Base-by-base conservation (phyloP, 768 basidiomycete species). In the Tricholoma flavovirens region DNA sequence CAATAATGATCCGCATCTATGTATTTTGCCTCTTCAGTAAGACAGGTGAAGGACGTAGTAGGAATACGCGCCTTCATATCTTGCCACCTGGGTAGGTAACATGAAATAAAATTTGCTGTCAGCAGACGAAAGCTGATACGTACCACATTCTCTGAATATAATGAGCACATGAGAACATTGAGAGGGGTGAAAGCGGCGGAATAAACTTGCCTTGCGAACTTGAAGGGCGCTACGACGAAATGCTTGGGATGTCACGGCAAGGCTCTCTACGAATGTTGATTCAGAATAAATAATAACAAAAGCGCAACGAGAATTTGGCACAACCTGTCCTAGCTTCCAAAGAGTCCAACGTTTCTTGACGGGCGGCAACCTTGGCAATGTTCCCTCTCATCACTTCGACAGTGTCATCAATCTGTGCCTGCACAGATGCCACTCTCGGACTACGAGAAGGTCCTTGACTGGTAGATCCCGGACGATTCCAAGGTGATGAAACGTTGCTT, bases 351-450 rank as follows among this genome's bases (percentile, higher is more conserved):
- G 89, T 71, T 73, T 98, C 96, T 63, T 95, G 94, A 64, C 96
- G 75, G 75, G 97, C 93, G 14, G 92, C 87, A 12, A 94, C 88
- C 70, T 91, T 90, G 58, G 83, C 87, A 66, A 98, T 95, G 73
- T 98, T 99, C 59, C 94, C 91, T 68, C 91, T 81, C 97, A 98
- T 97, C 65, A 97, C 90, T 36, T 84, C 88, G 48, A 97, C 93
- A 32, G 97, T 98, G 69, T 91, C 87, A 69, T 97, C 92, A 60
- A 98, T 95, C 76, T 98, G 93, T 24, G 79, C 80, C 70, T 98
- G 95, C 62, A 95, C 93, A 51, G 88, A 88, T 2, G 89, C 88
- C 0, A 56, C 66, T 17, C 63, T 53, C 22, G 52, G 26, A 53
- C 22, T 42, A 12, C 21, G 38, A 30, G 40, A 17, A 19, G 52